Percentiles rank a stretch among this genome's conserved stretches.
These are phyloP conservation scores for Halophytophthora batemanensis DNA, from an alignment of 352 stramenopile genomes.

Conservation along the genomic window DNA sequence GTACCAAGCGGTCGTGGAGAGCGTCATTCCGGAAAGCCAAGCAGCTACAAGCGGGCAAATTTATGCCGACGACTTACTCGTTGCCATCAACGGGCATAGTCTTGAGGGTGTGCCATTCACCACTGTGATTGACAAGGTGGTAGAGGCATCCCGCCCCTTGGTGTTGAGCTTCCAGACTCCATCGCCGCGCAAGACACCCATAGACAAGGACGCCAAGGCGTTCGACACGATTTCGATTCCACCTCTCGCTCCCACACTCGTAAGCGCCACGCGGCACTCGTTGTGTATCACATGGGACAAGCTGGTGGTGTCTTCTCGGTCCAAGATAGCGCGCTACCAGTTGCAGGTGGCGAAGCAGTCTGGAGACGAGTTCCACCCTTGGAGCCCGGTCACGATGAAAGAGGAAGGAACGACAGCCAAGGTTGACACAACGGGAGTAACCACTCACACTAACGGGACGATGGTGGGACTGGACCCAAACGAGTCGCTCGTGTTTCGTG, in stretches of 20 bases:
- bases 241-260: conserved; percentile 55
- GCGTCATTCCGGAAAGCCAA: conserved; percentile 76
- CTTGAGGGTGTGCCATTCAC: conserved; percentile 63
- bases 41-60: conserved; percentile 68
- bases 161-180: conserved; percentile 69
- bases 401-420: conserved; percentile 33
- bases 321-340: conserved; percentile 41
- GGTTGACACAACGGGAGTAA: conserved; percentile 42
- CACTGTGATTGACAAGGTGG: conserved; percentile 75
- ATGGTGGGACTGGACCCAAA: conserved; percentile 58
- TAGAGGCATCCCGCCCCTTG: conserved; percentile 60
- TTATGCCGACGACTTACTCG: conserved; percentile 63
- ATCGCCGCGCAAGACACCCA: conserved; percentile 24
- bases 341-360: conserved; percentile 64
- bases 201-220: conserved; percentile 27
- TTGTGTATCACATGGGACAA: conserved; percentile 65
- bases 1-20: conserved; percentile 78
- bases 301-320: conserved; percentile 15
- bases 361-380: conserved; percentile 56
- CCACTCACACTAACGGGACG: conserved; percentile 53
- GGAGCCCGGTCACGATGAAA: conserved; percentile 53
- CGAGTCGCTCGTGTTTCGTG: conserved; percentile 56
- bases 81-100: conserved; percentile 71
- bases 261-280: conserved; percentile 59
- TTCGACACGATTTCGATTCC: conserved; percentile 59